phyloP scores from a whole-genome alignment of 805 yeast species.

The Saccharomycopsis capsularis region DNA sequence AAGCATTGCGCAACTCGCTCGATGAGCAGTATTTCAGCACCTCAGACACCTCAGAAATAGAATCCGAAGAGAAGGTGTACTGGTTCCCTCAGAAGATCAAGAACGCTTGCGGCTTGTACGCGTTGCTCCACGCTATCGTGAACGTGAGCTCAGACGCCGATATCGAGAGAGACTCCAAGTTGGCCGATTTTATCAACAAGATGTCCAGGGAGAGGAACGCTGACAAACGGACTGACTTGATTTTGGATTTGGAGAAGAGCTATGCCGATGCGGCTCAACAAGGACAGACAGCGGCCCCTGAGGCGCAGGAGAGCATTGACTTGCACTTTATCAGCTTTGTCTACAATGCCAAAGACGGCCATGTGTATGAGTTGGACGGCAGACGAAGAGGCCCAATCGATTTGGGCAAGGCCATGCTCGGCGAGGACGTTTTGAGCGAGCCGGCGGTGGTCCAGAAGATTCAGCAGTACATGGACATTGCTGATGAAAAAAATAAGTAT shows the following conservation, averaged over 20 bases:
- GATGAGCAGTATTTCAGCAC: constrained; percentile 28
- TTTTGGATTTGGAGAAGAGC: constrained; percentile 40
- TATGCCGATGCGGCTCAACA: constrained; percentile 38
- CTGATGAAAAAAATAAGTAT: constrained; percentile 51
- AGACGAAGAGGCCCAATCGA: constrained; percentile 70
- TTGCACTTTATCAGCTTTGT: constrained; percentile 76
- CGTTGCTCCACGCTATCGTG: constrained; percentile 60
- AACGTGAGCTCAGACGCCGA: constrained; percentile 29
- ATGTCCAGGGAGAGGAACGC: constrained; percentile 38
- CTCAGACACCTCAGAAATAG: too few species aligned
- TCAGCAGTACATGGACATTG: constrained; percentile 56
- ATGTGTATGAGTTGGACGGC: constrained; percentile 83
- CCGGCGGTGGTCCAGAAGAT: constrained; percentile 46
- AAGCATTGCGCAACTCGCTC: constrained; percentile 37
- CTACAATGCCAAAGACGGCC: constrained; percentile 43
- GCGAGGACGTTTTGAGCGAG: constrained; percentile 48
- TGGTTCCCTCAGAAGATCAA: constrained; percentile 84
- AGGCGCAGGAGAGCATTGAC: constrained; percentile 45
- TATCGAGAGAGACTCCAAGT: constrained; percentile 8
- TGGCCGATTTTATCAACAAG: constrained; percentile 38
- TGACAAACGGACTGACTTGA: constrained; percentile 34
- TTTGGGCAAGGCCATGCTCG: constrained; percentile 35
- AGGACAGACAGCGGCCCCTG: constrained; percentile 67
- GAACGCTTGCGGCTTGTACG: constrained; percentile 92
- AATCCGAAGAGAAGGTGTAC: constrained; percentile 29